Evolutionary conservation across 179 eudicot species (phyloP), one percentile per base, ranked within the genome.

Genomic region (Gypsophila paniculata): DNA sequence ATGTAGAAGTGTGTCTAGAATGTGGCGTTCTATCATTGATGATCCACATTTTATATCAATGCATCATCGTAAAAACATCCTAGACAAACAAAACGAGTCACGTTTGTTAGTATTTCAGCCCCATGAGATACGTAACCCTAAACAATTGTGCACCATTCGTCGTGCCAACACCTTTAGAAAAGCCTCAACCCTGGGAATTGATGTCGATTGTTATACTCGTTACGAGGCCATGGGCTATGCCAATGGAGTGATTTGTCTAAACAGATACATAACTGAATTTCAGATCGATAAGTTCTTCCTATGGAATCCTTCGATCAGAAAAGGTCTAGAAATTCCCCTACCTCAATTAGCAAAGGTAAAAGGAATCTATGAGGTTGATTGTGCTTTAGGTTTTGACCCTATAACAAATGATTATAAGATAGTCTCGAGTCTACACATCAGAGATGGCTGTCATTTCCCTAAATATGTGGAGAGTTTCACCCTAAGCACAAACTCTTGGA

Each of bases 271-370:
- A 42, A 0, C 6, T 11, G 38, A 64, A 6, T 42, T 25, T 19
- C 52, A 12, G 34, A 7, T 76, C 32, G 34, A 5, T 12, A 38
- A 46, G n/a, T 25, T 76, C 18, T 57, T 76, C 14, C 58, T 76
- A n/a, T 70, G 75, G 79, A 76, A 71, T 46, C 79, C 79, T 2
- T 71, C 75, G 3, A 71, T 76, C 32, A 64, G 21, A 48, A 76
- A 65, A 22, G 29, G 49, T 8, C 8, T 70, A 6, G 60, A 55
- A 3, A 29, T 76, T 17, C 75, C 67, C 25, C 9, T 71, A 22
- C 60, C 71, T 13, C 9, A 38, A 9, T 1, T 61, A 26, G 25
- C 62, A 23, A 11, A 0, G 5, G 5, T 6, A 2, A 32, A n/a
- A 18, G 23, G 10, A 38, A 11, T 34, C 5, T 21, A 13, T 18